Percentiles rank a stretch among this genome's conserved stretches.
Evolutionary conservation across 495 filamentous ascomycete genomes (phyloP).

Genomic region (Aspergillus olivimuriae): DNA sequence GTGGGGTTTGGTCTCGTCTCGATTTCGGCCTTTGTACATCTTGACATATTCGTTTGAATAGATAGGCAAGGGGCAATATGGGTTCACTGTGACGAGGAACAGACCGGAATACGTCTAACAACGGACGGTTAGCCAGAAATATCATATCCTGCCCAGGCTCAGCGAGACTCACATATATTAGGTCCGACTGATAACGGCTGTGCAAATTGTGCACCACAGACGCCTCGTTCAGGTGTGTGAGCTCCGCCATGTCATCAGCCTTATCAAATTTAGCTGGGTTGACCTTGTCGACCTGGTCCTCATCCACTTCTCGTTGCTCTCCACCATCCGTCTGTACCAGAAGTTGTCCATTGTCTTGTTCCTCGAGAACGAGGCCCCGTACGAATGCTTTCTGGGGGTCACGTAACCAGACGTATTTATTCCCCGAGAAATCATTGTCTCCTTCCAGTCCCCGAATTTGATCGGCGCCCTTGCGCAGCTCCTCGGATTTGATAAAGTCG

Average conservation of each 20-base stretch:
- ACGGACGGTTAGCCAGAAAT: too few relatives aligned
- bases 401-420: constrained; percentile 94
- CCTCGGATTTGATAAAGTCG: constrained; percentile 85
- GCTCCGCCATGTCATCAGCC: constrained; percentile 97
- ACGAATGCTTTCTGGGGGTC: constrained; percentile 84
- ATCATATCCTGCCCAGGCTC: too few relatives aligned
- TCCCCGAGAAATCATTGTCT: constrained; percentile 98
- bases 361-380: constrained; percentile 84
- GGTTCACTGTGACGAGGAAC: constrained; percentile 95
- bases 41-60: constrained; percentile 96
- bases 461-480: constrained; percentile 58
- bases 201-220: constrained; percentile 97
- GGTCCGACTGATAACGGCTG: constrained; percentile 84
- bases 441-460: constrained; percentile 75
- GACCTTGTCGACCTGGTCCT: constrained; percentile 90
- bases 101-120: constrained; percentile 95
- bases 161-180: constrained; percentile 80
- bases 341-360: constrained; percentile 57
- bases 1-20: constrained; percentile 94
- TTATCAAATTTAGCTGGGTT: constrained; percentile 99
- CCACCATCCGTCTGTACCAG: constrained; percentile 93
- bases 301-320: constrained; percentile 80
- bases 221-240: constrained; percentile 95
- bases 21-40: constrained; percentile 84
- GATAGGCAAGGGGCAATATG: constrained; percentile 89